Conservation (phyloP, 2,329 filamentous ascomycete genomes). For the Basipetospora sp. region DNA sequence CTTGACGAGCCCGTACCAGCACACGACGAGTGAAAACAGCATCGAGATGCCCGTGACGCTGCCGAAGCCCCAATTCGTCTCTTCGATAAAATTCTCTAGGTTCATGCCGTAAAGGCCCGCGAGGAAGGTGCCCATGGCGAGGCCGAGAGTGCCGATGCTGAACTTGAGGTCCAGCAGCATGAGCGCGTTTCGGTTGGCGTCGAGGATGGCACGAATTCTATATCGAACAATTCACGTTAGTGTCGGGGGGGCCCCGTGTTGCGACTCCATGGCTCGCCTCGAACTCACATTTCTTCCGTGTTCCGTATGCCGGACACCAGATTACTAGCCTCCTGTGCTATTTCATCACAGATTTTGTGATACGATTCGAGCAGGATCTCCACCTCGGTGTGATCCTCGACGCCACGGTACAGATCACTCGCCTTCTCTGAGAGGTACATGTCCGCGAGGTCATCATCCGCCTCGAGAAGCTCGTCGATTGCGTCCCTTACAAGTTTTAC, state of each 20-base stretch:
- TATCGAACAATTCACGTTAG: not conserved
- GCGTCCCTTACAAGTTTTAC: constrained; percentile 85
- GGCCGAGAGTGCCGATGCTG: constrained; percentile 84
- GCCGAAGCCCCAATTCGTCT: constrained; percentile 73
- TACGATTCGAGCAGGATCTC: constrained; percentile 96
- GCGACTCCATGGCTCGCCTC: not conserved
- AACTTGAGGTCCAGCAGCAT: constrained; percentile 97
- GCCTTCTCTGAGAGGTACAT: constrained; percentile 94
- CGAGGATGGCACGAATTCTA: constrained; percentile 88
- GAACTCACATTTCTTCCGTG: constrained; percentile 84
- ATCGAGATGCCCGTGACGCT: constrained; percentile 58
- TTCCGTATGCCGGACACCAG: constrained; percentile 89
- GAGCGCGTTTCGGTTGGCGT: constrained; percentile 92
- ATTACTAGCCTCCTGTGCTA: constrained; percentile 87
- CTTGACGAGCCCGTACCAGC: constrained; percentile 69
- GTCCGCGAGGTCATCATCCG: constrained; percentile 80
- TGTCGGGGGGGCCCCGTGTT: constrained; percentile 11
- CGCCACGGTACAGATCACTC: constrained; percentile 54
- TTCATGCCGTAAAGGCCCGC: constrained; percentile 99
- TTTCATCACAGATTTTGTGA: constrained; percentile 94
- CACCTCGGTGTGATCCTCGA: constrained; percentile 87
- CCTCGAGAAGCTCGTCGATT: constrained; percentile 87
- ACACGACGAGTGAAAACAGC: constrained; percentile 60
- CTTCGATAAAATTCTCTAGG: constrained; percentile 94
- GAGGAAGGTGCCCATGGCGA: constrained; percentile 85